Conservation (phyloP, 495 filamentous ascomycete species). For the Penicillium pulvis region DNA sequence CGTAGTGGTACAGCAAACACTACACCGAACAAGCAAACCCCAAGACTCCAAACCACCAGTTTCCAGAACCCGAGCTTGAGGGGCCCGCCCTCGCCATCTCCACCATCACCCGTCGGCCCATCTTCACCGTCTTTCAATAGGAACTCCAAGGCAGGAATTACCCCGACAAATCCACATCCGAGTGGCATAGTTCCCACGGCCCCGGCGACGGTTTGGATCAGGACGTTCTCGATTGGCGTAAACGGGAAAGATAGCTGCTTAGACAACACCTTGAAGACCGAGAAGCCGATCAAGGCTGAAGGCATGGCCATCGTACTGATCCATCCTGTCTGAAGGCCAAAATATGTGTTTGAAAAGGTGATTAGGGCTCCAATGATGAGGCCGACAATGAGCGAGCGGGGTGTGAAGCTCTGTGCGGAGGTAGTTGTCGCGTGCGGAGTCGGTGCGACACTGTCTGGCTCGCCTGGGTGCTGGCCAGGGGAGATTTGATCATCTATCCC, state of each 20-base stretch:
- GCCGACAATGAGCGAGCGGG: slow-evolving; percentile 78
- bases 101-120: slow-evolving; percentile 53
- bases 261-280: slow-evolving; percentile 81
- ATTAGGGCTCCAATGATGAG: slow-evolving; percentile 84
- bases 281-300: slow-evolving; percentile 91
- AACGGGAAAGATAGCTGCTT: slow-evolving; percentile 76
- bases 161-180: slow-evolving; percentile 93
- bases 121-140: slow-evolving; percentile 73
- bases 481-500: slow-evolving; percentile 13
- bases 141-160: slow-evolving; percentile 89
- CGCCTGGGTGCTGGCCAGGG: slow-evolving; percentile 6
- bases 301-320: slow-evolving; percentile 87
- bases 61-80: slow-evolving; percentile 71
- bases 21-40: slow-evolving; percentile 92
- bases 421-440: slow-evolving; percentile 20
- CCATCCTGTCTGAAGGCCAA: slow-evolving; percentile 97
- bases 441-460: slow-evolving; percentile 3
- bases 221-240: slow-evolving; percentile 92
- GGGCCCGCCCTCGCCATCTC: slow-evolving; percentile 65
- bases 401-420: slow-evolving; percentile 66
- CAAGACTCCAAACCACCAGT: slow-evolving; percentile 84
- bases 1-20: slow-evolving; percentile 90
- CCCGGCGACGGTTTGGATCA: slow-evolving; percentile 95
- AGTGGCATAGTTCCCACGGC: slow-evolving; percentile 96
- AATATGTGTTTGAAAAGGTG: slow-evolving; percentile 96